Evolutionary conservation across 1,284 basidiomycete genomes (phyloP).

Genomic region (Ustilago shanxiensis): DNA sequence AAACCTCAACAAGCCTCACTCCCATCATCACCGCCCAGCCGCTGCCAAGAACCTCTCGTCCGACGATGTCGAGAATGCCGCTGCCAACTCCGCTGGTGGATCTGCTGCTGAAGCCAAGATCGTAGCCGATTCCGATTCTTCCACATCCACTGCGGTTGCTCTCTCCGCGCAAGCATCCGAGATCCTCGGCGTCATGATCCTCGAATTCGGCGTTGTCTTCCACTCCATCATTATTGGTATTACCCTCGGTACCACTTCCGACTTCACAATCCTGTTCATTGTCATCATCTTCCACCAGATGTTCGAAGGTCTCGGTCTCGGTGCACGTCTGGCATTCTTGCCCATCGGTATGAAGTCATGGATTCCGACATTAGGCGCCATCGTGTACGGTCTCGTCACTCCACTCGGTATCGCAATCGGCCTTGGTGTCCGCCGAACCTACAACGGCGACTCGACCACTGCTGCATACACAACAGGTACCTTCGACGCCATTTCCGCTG

Average conservation of each 20-base stretch:
- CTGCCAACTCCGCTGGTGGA: not conserved
- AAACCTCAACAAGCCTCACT: constrained; percentile 9
- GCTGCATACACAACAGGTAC: constrained; percentile 67
- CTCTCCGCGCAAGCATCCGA: constrained; percentile 74
- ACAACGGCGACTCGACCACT: constrained; percentile 64
- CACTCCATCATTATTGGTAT: constrained; percentile 89
- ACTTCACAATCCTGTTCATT: constrained; percentile 86
- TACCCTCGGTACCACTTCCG: constrained; percentile 85
- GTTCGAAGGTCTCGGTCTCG: constrained; percentile 70
- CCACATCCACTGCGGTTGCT: not conserved
- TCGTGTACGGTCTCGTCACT: constrained; percentile 65
- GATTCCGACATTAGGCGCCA: constrained; percentile 50
- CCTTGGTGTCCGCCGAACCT: constrained; percentile 63
- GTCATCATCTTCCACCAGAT: constrained; percentile 80
- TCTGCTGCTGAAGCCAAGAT: constrained; percentile 33
- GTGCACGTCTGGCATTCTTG: constrained; percentile 61
- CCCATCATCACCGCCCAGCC: constrained; percentile 5
- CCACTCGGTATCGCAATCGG: constrained; percentile 69
- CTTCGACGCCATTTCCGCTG: constrained; percentile 65
- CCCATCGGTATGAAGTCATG: constrained; percentile 40
- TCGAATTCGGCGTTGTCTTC: constrained; percentile 91
- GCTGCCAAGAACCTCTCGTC: constrained; percentile 8
- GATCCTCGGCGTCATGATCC: constrained; percentile 84
- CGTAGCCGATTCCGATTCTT: constrained; percentile 19
- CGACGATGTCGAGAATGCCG: constrained; percentile 26